Conservation (phyloP, 2,329 filamentous ascomycete genomes). For the Penicillium sp. region DNA sequence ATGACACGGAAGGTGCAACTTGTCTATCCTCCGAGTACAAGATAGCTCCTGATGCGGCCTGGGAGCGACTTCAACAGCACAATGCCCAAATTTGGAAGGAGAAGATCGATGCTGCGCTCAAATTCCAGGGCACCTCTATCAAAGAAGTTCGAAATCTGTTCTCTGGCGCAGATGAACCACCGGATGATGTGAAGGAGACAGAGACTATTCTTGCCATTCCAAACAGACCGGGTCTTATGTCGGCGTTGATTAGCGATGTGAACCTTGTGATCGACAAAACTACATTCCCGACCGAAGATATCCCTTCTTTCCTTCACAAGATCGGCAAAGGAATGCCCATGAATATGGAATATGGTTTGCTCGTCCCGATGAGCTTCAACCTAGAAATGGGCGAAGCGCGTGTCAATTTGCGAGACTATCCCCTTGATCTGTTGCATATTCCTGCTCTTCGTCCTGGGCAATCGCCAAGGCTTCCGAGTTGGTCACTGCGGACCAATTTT, state of each 20-base stretch:
- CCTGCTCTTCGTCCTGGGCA: conserved; percentile 80
- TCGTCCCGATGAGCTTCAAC: conserved; percentile 87
- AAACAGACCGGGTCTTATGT: conserved; percentile 81
- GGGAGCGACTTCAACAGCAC: conserved; percentile 73
- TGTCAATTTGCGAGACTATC: conserved; percentile 89
- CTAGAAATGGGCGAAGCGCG: conserved; percentile 89
- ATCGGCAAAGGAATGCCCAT: conserved; percentile 97
- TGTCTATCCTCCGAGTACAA: conserved; percentile 73
- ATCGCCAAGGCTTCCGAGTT: conserved; percentile 76
- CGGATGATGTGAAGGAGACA: conserved; percentile 78
- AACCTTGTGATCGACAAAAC: conserved; percentile 89
- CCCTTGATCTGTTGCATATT: conserved; percentile 87
- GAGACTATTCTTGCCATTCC: conserved; percentile 87
- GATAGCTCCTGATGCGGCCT: conserved; percentile 76
- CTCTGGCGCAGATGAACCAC: conserved; percentile 79
- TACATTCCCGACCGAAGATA: conserved; percentile 80
- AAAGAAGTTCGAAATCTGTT: conserved; percentile 79
- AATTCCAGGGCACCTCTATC: conserved; percentile 72
- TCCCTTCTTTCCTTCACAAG: conserved; percentile 81
- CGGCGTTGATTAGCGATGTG: conserved; percentile 79
- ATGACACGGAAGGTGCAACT: conserved; percentile 78
- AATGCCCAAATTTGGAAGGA: conserved; percentile 92
- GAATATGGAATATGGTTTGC: conserved; percentile 85
- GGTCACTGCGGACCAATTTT: conserved; percentile 86
- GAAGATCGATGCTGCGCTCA: conserved; percentile 78